Conservation (phyloP, 352 stramenopile species). For the Globisporangium ultimum region DNA sequence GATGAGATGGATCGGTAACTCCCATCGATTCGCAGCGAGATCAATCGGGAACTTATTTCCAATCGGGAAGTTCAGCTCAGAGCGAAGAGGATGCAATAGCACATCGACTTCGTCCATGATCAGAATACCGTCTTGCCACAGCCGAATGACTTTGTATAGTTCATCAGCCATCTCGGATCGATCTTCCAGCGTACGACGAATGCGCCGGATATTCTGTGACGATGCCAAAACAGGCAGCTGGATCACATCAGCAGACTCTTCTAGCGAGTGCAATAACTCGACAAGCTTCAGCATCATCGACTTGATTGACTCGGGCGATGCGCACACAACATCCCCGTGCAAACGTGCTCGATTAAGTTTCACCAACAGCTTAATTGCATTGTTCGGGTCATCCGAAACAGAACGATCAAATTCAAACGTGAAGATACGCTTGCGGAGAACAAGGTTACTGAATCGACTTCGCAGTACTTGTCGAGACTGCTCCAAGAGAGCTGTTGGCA, state of each 20-base stretch:
- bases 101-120: slow-evolving; percentile 94
- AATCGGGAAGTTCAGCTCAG: slow-evolving; percentile 91
- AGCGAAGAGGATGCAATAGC: slow-evolving; percentile 87
- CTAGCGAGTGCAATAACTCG: slow-evolving; percentile 89
- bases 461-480: slow-evolving; percentile 97
- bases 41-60: slow-evolving; percentile 91
- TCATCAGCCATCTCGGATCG: slow-evolving; percentile 89
- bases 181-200: slow-evolving; percentile 68
- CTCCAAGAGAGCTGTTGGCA: slow-evolving; percentile 97
- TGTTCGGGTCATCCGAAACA: slow-evolving; percentile 76
- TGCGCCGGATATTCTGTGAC: slow-evolving; percentile 70
- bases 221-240: slow-evolving; percentile 48
- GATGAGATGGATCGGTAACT: slow-evolving; percentile 91
- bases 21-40: slow-evolving; percentile 87
- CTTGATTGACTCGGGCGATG: slow-evolving; percentile 98
- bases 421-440: slow-evolving; percentile 98
- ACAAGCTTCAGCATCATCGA: slow-evolving; percentile 99
- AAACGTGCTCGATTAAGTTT: slow-evolving; percentile 90
- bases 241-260: slow-evolving; percentile 77
- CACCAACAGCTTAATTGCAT: slow-evolving; percentile 60
- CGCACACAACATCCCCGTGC: slow-evolving; percentile 95
- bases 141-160: slow-evolving; percentile 79
- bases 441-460: slow-evolving; percentile 95
- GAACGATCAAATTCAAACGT: slow-evolving; percentile 98
- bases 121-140: slow-evolving; percentile 94